phyloP scores from a whole-genome alignment of 768 basidiomycete genomes.

The Rhodocollybia butyracea region DNA sequence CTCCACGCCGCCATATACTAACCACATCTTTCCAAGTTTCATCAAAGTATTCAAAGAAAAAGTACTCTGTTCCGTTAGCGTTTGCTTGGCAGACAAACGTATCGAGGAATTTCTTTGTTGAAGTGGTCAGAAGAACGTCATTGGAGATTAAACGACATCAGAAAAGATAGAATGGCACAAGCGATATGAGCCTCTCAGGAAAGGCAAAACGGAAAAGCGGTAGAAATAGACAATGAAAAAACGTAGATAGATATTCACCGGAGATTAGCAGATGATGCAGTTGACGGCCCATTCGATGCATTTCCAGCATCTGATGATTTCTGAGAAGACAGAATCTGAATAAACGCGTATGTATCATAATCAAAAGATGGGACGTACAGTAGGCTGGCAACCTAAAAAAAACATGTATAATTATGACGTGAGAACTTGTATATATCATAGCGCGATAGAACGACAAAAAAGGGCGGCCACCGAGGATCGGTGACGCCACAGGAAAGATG shows the following conservation, averaged over 20 bases:
- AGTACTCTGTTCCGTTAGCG: constrained; percentile 78
- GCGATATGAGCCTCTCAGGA: no score
- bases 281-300: constrained; percentile 64
- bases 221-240: not conserved
- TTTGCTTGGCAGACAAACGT: constrained; percentile 89
- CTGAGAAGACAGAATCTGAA: constrained; percentile 26
- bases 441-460: no score
- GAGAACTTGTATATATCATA: no score
- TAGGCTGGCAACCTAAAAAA: no score
- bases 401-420: no score
- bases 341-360: constrained; percentile 2
- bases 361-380: constrained; percentile 39
- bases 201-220: not conserved
- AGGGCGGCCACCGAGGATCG: constrained; percentile 41
- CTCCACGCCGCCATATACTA: constrained; percentile 78
- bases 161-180: not conserved
- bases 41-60: constrained; percentile 80
- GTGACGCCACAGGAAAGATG: not conserved
- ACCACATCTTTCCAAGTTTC: constrained; percentile 38
- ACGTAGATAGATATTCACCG: no score
- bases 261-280: constrained; percentile 56
- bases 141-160: not conserved
- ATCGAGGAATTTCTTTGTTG: constrained; percentile 68
- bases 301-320: constrained; percentile 55
- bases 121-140: not conserved